Evolutionary conservation across 305 asterid species (phyloP), one percentile per base, ranked within the genome.

Genomic region (Fraxinus nigra): DNA sequence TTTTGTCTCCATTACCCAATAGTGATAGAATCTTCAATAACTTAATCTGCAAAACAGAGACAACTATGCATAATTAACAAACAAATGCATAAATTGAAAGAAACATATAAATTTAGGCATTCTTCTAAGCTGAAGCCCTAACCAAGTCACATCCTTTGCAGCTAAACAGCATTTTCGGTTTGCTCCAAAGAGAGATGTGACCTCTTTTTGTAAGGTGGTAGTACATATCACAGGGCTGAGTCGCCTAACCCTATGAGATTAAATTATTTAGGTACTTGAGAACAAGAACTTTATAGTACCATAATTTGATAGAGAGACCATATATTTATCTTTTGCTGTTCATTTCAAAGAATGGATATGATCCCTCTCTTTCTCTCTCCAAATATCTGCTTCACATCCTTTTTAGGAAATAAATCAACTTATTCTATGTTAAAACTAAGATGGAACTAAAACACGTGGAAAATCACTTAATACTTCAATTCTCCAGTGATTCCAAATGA

Each of bases 1-100:
- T 93, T 85, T 91, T 97, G 91, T 97, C 98, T 72, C 97, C 97
- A 61, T 85, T 89, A 78, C 99, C 98, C 83, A 97, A 90, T 70
- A 91, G 61, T 61, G 96, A 90, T 85, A 97, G 88, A 89, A 94
- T 93, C 87, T 97, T 97, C 93, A 97, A 83, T 85, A 97, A 87
- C 82, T 97, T 97, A 89, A 94, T 92, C 99, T 97, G 95, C 86
- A 87, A 82, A 77, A 84, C 43, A 78, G 67, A 76, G n/a, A 79
- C 40, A 22, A 67, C 34, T 56, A 38, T 48, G 16, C 28, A 70
- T 22, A 81, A 81, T 78, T 56, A 59, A 59, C 32, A 14, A 37
- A 65, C 72, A 38, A 34, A 75, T 43, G 56, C 38, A 70, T 7
- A 76, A 32, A 61, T 67, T 26, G 61, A 59, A 30, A 79, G 33